Percentiles rank a stretch among this genome's conserved stretches.
These are phyloP conservation scores for Pythium angustatum DNA, from an alignment of 352 stramenopile species.

Conservation along the genomic window DNA sequence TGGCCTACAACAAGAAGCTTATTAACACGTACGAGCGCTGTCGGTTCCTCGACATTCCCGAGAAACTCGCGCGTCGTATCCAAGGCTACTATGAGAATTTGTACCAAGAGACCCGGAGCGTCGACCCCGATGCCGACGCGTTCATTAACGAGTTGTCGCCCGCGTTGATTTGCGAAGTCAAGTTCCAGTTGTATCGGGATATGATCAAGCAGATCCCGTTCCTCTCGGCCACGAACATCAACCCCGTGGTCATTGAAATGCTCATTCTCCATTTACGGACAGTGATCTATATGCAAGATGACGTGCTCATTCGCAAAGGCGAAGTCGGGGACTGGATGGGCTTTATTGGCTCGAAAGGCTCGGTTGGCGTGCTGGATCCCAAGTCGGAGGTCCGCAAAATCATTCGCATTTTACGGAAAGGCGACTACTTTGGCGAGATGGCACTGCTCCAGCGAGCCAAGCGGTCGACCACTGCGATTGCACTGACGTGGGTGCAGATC, in stretches of 20 bases:
- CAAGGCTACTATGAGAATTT: conserved; percentile 75
- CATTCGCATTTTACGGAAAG: conserved; percentile 70
- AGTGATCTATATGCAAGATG: conserved; percentile 82
- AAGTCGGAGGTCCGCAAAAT: conserved; percentile 47
- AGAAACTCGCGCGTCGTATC: conserved; percentile 54
- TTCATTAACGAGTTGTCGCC: conserved; percentile 83
- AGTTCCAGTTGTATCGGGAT: conserved; percentile 76
- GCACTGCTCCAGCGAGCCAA: conserved; percentile 64
- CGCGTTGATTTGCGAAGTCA: conserved; percentile 73
- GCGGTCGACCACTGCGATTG: conserved; percentile 65
- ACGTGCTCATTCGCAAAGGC: conserved; percentile 78
- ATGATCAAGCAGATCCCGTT: conserved; percentile 84
- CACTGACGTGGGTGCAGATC: conserved; percentile 78
- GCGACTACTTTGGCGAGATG: conserved; percentile 84
- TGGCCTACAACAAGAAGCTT: conserved; percentile 75
- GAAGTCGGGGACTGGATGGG: conserved; percentile 85
- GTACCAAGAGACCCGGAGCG: conserved; percentile 66
- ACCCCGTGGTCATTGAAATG: conserved; percentile 73
- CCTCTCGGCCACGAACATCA: conserved; percentile 62
- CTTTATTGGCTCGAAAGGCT: conserved; percentile 75
- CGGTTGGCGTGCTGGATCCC: conserved; percentile 67
- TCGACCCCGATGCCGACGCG: conserved; percentile 62
- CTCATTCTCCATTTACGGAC: conserved; percentile 71
- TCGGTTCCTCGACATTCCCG: conserved; percentile 65
- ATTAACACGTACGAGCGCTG: conserved; percentile 68